Percentiles rank a stretch among this genome's conserved stretches.
These are phyloP conservation scores for Ocimum tenuiflorum DNA, from an alignment of 257 asterid species.

Conservation along the genomic window DNA sequence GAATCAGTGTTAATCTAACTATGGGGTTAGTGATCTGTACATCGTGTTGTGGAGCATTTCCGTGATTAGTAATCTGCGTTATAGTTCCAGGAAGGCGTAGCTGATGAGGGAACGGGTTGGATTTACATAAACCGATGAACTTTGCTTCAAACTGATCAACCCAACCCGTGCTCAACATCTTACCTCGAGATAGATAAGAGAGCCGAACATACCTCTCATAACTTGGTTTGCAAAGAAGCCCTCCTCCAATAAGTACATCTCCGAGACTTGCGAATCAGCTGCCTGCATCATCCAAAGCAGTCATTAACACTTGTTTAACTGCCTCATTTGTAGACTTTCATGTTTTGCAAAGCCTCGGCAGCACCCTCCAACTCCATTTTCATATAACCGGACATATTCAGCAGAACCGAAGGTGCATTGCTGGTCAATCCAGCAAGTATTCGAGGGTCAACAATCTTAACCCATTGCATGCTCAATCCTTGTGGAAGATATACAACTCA, in stretches of 20 bases:
- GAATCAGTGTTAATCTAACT: slow-evolving; percentile 39
- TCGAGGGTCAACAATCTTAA: slow-evolving; percentile 17
- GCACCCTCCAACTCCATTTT: slow-evolving; percentile 27
- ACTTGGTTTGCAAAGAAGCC: not conserved
- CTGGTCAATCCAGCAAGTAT: slow-evolving; percentile 10
- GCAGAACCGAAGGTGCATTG: slow-evolving; percentile 23
- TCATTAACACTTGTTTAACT: slow-evolving; percentile 14
- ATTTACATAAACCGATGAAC: slow-evolving; percentile 11
- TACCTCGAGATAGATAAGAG: slow-evolving; percentile 16
- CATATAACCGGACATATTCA: slow-evolving; percentile 18
- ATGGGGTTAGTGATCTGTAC: slow-evolving; percentile 59
- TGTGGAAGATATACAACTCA: slow-evolving; percentile 23
- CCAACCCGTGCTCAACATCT: slow-evolving; percentile 11
- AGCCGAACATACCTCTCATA: slow-evolving; percentile 15
- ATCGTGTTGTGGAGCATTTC: slow-evolving; percentile 30
- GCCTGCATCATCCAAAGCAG: slow-evolving; percentile 30
- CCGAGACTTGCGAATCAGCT: not conserved
- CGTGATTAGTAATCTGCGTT: slow-evolving; percentile 25
- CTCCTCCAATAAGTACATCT: slow-evolving; percentile 23
- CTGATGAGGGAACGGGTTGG: slow-evolving; percentile 18
- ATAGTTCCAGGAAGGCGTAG: slow-evolving; percentile 18
- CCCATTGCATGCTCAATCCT: not conserved
- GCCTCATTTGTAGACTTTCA: slow-evolving; percentile 31
- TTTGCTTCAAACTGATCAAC: slow-evolving; percentile 4
- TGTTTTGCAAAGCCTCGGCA: slow-evolving; percentile 36